These are phyloP conservation scores for Aspergillus hancockii DNA, from an alignment of 495 filamentous ascomycete species.

Conservation along the genomic window DNA sequence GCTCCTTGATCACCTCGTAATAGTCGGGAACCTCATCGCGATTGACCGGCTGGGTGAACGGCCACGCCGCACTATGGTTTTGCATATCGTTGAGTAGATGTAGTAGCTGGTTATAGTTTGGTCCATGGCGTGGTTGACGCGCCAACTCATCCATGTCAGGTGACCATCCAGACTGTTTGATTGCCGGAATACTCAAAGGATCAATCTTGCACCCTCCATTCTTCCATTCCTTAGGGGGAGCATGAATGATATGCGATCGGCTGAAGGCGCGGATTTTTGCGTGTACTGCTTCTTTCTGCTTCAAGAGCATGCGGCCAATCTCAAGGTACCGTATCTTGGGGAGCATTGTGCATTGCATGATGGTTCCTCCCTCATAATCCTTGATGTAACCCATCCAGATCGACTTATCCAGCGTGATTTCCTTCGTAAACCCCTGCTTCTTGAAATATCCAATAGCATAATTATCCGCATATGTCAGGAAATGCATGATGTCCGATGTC, in stretches of 20 bases:
- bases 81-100: slow-evolving; percentile 94
- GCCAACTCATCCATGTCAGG: slow-evolving; percentile 97
- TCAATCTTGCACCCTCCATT: slow-evolving; percentile 70
- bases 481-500: slow-evolving; percentile 95
- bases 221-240: slow-evolving; percentile 82
- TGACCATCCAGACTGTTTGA: slow-evolving; percentile 90
- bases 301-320: slow-evolving; percentile 88
- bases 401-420: slow-evolving; percentile 86
- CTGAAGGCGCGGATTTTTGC: slow-evolving; percentile 93
- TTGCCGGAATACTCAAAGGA: slow-evolving; percentile 77
- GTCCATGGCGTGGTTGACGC: slow-evolving; percentile 93
- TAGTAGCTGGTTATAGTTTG: slow-evolving; percentile 90
- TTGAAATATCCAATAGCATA: slow-evolving; percentile 99
- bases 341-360: slow-evolving; percentile 99
- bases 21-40: slow-evolving; percentile 95
- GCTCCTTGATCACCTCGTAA: slow-evolving; percentile 97
- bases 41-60: slow-evolving; percentile 91
- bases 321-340: slow-evolving; percentile 94
- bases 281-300: slow-evolving; percentile 92
- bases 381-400: slow-evolving; percentile 99
- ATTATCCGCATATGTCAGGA: slow-evolving; percentile 97
- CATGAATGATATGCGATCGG: slow-evolving; percentile 84
- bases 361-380: slow-evolving; percentile 97
- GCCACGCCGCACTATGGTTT: slow-evolving; percentile 89
- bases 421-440: slow-evolving; percentile 98